Evolutionary conservation across 306 rosid genomes (phyloP).

Genomic region (Senna siamea): DNA sequence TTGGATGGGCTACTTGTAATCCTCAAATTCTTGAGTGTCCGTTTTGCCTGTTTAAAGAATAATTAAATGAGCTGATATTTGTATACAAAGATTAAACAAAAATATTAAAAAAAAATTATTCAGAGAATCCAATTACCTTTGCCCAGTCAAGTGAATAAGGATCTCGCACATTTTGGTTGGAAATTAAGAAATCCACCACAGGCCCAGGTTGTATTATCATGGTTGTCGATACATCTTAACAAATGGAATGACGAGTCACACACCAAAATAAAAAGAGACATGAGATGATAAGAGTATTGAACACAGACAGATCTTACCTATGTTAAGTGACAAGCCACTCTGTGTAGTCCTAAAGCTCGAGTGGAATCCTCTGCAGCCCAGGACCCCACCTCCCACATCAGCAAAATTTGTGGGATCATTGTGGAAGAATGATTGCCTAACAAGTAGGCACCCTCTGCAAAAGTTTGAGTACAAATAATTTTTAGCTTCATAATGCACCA

Average conservation of each 20-base stretch:
- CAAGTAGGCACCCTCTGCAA: conserved; percentile 92
- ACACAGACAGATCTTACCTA: conserved; percentile 51
- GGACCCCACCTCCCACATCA: conserved; percentile 94
- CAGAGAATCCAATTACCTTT: conserved; percentile 60
- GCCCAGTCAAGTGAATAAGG: conserved; percentile 85
- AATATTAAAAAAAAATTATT: neutral
- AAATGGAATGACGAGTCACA: conserved; percentile 4
- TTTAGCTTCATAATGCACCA: neutral
- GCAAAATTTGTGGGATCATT: conserved; percentile 73
- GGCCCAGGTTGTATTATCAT: conserved; percentile 94
- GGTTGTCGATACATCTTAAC: conserved; percentile 88
- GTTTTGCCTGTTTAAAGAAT: conserved; percentile 68
- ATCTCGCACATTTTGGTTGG: conserved; percentile 83
- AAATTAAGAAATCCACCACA: conserved; percentile 83
- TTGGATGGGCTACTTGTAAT: conserved; percentile 70
- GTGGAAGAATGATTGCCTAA: conserved; percentile 86
- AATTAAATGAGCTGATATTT: neutral
- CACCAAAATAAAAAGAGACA: neutral
- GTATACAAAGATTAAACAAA: conserved; percentile 1
- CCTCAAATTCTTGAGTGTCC: conserved; percentile 83
- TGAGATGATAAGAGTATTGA: neutral
- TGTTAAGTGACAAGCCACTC: conserved; percentile 86
- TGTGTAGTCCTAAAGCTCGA: conserved; percentile 93
- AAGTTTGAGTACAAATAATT: neutral
- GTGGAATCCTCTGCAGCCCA: conserved; percentile 93